A percentile compares a stretch with the other conserved stretches of the same genome.
phyloP scores from a whole-genome alignment of 345 rosid genomes.

The Dimocarpus longan region DNA sequence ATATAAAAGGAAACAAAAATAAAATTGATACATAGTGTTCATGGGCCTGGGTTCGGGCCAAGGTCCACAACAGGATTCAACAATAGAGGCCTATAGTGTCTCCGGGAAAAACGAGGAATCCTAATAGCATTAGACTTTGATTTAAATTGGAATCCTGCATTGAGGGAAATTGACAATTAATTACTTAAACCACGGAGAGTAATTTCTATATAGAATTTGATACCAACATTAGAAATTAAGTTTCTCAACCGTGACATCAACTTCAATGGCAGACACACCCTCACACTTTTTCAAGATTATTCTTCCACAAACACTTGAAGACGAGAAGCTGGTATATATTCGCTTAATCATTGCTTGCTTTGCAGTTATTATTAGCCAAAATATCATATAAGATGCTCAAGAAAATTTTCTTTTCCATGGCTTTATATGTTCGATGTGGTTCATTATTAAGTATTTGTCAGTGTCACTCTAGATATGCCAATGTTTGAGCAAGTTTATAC shows the following conservation, averaged over 20 bases:
- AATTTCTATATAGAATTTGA: neutral
- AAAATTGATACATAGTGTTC: too few relatives aligned
- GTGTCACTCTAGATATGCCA: too few relatives aligned
- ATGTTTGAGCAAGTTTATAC: too few relatives aligned
- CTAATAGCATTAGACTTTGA: too few relatives aligned
- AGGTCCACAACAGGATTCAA: too few relatives aligned
- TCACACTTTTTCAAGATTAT: conserved; percentile 5
- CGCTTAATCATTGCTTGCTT: neutral
- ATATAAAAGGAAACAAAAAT: too few relatives aligned
- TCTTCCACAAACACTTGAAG: neutral
- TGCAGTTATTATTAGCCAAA: too few relatives aligned
- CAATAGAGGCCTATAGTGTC: too few relatives aligned
- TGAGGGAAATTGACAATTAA: neutral
- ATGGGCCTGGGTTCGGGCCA: too few relatives aligned
- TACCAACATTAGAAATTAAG: neutral
- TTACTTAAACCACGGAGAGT: neutral
- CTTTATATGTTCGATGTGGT: neutral
- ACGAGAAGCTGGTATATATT: neutral
- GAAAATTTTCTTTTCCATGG: neutral
- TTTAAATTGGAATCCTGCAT: too few relatives aligned
- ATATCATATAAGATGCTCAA: neutral
- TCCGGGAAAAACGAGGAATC: too few relatives aligned
- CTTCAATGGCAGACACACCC: neutral
- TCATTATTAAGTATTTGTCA: too few relatives aligned
- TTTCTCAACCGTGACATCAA: neutral